These are phyloP conservation scores for Akebia trifoliata DNA, from an alignment of 164 flowering plant species.

Conservation along the genomic window DNA sequence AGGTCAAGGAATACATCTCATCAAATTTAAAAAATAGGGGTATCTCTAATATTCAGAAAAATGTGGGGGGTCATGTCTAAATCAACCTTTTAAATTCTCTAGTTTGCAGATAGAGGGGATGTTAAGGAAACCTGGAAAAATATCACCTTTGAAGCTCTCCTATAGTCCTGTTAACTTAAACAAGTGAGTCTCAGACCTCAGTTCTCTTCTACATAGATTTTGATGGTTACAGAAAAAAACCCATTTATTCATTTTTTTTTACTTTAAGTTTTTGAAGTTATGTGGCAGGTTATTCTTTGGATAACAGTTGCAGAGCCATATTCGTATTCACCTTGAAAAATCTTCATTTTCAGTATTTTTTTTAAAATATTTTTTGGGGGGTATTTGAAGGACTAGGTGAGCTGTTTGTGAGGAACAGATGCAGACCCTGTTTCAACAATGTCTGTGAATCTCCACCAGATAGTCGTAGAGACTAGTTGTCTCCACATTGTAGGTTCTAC, in stretches of 20 bases:
- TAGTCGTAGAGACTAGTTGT: conserved; percentile 19
- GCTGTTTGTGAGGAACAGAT: conserved; percentile 7
- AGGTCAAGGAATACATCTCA: too few species aligned
- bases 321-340: too few species aligned
- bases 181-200: conserved; percentile 3
- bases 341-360: not conserved
- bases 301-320: too few species aligned
- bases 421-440: conserved; percentile 16
- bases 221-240: not conserved
- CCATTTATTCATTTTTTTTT: not conserved
- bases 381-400: too few species aligned
- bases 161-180: not conserved
- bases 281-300: too few species aligned
- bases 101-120: too few species aligned
- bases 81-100: too few species aligned
- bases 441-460: conserved; percentile 28
- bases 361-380: too few species aligned
- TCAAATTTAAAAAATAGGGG: too few species aligned
- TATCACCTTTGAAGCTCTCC: not conserved
- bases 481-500: conserved; percentile 24
- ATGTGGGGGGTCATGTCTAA: too few species aligned
- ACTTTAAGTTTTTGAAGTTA: too few species aligned
- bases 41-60: too few species aligned
- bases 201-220: not conserved
- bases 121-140: not conserved